Conservation (phyloP, 2,329 filamentous ascomycete genomes). For the Talaromyces pinophilus region DNA sequence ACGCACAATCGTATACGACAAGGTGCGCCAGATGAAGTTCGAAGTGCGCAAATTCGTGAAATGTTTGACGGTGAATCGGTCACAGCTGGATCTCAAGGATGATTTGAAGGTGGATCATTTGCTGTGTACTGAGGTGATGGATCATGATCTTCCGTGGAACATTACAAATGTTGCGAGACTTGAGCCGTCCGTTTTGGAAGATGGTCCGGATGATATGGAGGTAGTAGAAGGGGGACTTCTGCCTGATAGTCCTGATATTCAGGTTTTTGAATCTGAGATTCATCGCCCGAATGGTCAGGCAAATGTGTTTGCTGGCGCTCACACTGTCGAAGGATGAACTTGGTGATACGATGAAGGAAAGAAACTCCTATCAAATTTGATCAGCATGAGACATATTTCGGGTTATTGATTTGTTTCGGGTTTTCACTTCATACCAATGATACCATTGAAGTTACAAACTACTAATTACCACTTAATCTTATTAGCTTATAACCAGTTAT, state of each 20-base stretch:
- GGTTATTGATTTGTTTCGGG: neutral
- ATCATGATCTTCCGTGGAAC: slow-evolving; percentile 46
- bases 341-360: no score
- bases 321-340: neutral
- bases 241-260: neutral
- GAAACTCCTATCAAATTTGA: neutral
- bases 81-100: slow-evolving; percentile 41
- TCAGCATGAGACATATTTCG: neutral
- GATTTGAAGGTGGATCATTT: slow-evolving; percentile 43
- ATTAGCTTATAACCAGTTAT: neutral
- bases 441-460: neutral
- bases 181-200: slow-evolving; percentile 24
- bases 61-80: slow-evolving; percentile 41
- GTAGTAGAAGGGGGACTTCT: slow-evolving; percentile 14
- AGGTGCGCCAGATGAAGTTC: slow-evolving; percentile 41
- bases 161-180: slow-evolving; percentile 16
- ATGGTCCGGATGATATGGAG: neutral
- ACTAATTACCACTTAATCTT: neutral
- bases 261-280: slow-evolving; percentile 2
- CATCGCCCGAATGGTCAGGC: neutral
- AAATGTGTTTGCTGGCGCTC: neutral
- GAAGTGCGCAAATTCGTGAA: slow-evolving; percentile 38
- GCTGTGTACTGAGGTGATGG: slow-evolving; percentile 47
- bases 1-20: slow-evolving; percentile 30
- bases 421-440: neutral